Evolutionary conservation across 495 filamentous ascomycete genomes (phyloP), one percentile per base, ranked within the genome.

Genomic region (Penicillium atrosanguineum): DNA sequence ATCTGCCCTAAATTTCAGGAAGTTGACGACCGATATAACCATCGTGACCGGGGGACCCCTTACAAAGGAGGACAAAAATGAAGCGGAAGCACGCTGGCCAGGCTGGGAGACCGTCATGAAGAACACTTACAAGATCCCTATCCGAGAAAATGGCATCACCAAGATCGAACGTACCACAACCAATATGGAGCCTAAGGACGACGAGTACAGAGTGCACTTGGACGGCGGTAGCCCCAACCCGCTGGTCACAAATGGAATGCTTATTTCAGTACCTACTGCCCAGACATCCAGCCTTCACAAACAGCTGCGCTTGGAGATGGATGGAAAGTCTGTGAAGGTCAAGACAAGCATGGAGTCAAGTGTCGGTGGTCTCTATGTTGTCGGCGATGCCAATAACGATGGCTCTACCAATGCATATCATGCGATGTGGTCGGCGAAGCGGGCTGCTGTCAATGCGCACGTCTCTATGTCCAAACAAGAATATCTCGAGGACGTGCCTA

Each of bases 11-110:
- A 70, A 77, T 57, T 69, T 76, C 53, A 56, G 70, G 0, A 76
- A 70, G 20, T 59, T 77, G n/a, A 68, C 71, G 8, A 55, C n/a
- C n/a, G 39, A 55, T 12, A 44, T 55, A 15, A 31, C 23, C 16
- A 55, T 55, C 60, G 85, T 87, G 1, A 87, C 87, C 29, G 85
- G 75, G 6, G 76, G 83, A 2, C 69, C 61, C 18, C 83, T 84
- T 3, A 69, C 70, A 2, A 73, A 81, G 7, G 52, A 39, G 18
- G 52, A 47, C 25, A 55, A 44, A 20, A 26, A 19, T 6, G 52
- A 36, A 6, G 45, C 52, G 1, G 52, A 55, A 7, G 52, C 46
- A 44, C 34, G 44, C 46, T 55, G 52, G 52, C 52, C 52, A 23
- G 52, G 52, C 4, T 55, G 52, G 52, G 45, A 55, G 16, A 55